Evolutionary conservation across 202 grass and related monocot species (phyloP), one percentile per base, ranked within the genome.

Genomic region (Zizania palustris): DNA sequence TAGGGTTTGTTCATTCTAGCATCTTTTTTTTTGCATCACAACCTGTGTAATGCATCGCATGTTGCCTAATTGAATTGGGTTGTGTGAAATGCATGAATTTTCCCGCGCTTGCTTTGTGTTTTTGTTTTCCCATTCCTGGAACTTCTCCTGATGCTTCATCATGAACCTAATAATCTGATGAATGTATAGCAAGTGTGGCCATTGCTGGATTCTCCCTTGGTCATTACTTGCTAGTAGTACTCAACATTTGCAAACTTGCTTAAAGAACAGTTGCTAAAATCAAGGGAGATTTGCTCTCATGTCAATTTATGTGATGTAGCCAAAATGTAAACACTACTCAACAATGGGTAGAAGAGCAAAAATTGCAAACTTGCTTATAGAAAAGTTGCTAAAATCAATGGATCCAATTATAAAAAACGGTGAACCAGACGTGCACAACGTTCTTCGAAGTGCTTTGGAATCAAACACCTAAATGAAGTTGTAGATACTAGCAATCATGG

Each of bases 1-100:
- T 69, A 85, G 76, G 53, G 63, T 80, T 85, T 53, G 42, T 85
- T 85, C 19, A 58, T 73, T 67, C 21, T 67, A 73, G 69, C 77
- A 55, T 55, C 19, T 50, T 13, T 57, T 21, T 48, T 16, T 48
- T 56, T 28, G 51, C 14, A 19, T 67, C 62, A 35, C 76, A 74
- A 68, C 69, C 76, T 85, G 76, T 85, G 76, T 68, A 67, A 67
- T 35, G 60, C 69, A 67, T 74, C 42, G 9, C 54, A 28, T 53
- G 60, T 34, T 79, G 82, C 34, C 66, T 72, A 67, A 22, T 72
- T 72, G 14, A 65, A 80, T 62, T 18, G 41, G 76, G 68, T 60
- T 60, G 46, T 60, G 10, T 20, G 75, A 65, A 46, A 85, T 85
- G 75, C 75, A 67, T 28, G 49, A 50, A 63, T 41, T 65, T 64